Evolutionary conservation across 139 green algal genomes (phyloP), one percentile per base, ranked within the genome.

Genomic region (Coccomyxa sp.): DNA sequence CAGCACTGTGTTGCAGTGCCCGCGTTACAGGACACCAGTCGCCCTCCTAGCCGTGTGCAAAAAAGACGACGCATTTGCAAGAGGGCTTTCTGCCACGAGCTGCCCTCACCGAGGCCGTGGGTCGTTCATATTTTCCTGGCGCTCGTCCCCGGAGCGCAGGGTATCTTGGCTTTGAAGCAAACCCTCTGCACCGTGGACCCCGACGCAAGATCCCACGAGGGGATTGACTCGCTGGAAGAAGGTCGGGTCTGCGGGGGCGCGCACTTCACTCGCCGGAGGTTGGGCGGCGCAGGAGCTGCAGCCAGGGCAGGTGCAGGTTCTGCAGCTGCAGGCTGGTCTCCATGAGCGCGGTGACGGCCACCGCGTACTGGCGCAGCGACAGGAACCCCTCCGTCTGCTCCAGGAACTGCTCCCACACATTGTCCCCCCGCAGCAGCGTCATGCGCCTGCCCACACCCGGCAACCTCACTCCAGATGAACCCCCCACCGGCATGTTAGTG

Each of bases 301-400:
- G 17, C 80, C 80, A 83, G 28, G 80, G 58, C 59, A n/a, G 25
- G 17, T 76, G 63, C 3, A 83, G 63, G 30, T 13, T 76, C 51
- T 74, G 17, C 28, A 83, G 80, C 31, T 77, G 63, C 80, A 31
- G 14, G 21, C 57, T 67, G 13, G 63, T 76, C 21, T 83, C 80
- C 30, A 60, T 60, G 21, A 78, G 14, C 1, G 60, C 30, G 63
- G 77, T 78, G 28, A 76, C 80, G 10, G 80, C 80, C 60, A 63
- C 27, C 18, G 80, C 80, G 25, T 76, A 51, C 80, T 78, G 80
- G 27, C 30, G 51, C 68, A 79, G 45, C 25, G 81, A 17, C 81
- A 84, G 81, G n/a, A 30, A 28, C 32, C 68, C 67, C 81, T 84
- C 66, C 45, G 81, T 79, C 67, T 79, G 31, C 81, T 84, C 81